These are phyloP conservation scores for Recurvomyces mirabilis DNA, from an alignment of 495 filamentous ascomycete genomes.

Conservation along the genomic window DNA sequence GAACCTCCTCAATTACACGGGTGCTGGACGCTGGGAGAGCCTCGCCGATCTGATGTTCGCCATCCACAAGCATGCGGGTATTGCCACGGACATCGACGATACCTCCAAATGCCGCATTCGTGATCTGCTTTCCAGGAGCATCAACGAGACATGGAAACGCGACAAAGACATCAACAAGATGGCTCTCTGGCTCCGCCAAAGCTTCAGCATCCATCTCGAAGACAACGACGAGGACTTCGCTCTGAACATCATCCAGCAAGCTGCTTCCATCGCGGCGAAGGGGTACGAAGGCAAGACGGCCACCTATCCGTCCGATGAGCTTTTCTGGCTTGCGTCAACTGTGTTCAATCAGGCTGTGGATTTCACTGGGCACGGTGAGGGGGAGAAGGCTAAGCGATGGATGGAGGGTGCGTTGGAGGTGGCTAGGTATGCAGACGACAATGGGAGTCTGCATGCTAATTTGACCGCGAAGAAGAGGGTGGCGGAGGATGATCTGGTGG, in stretches of 20 bases:
- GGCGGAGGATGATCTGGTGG: conserved; percentile 3
- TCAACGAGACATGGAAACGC: conserved; percentile 50
- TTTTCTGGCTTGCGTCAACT: conserved; percentile 65
- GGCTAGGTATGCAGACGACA: conserved; percentile 15
- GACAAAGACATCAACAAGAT: conserved; percentile 43
- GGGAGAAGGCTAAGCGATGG: conserved; percentile 29
- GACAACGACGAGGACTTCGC: conserved; percentile 24
- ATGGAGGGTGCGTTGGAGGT: conserved; percentile 16
- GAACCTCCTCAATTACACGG: conserved; percentile 29
- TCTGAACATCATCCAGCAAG: conserved; percentile 29
- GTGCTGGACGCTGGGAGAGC: conserved; percentile 24
- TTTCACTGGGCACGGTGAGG: conserved; percentile 47
- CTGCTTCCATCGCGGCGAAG: conserved; percentile 25
- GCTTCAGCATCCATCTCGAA: conserved; percentile 54
- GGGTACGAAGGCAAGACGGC: conserved; percentile 14
- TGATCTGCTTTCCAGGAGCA: conserved; percentile 39
- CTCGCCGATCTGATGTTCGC: conserved; percentile 30
- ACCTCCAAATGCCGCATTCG: conserved; percentile 4
- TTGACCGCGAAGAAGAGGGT: conserved; percentile 5
- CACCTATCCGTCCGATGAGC: conserved; percentile 55
- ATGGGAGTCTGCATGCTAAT: conserved; percentile 16
- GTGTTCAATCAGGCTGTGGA: conserved; percentile 71
- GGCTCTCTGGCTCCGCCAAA: conserved; percentile 59
- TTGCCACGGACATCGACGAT: conserved; percentile 8
- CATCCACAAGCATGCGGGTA: conserved; percentile 17